Evolutionary conservation across 768 basidiomycete species (phyloP), one percentile per base, ranked within the genome.

Genomic region (Rossbeevera mucosa): DNA sequence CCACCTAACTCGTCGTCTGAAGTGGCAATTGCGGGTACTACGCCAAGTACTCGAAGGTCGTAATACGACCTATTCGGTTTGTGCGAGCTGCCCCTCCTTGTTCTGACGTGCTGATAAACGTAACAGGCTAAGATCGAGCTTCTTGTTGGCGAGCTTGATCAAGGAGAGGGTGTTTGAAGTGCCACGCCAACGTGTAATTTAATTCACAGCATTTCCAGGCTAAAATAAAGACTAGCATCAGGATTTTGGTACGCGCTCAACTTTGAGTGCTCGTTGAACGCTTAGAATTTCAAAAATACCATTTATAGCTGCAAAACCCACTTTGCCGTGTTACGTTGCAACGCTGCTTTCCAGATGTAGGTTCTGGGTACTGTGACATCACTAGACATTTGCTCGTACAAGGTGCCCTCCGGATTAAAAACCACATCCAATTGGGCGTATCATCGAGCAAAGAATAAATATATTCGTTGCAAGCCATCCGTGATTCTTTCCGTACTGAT

Each of bases 321-420:
- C n/a, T n/a, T n/a, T n/a, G n/a, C n/a, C n/a, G n/a, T n/a, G n/a
- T n/a, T n/a, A n/a, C n/a, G n/a, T n/a, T n/a, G n/a, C n/a, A n/a
- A n/a, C n/a, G n/a, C n/a, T n/a, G n/a, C n/a, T n/a, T n/a, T n/a
- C n/a, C n/a, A n/a, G n/a, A n/a, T n/a, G n/a, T n/a, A n/a, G 24
- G 21, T 31, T 13, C 12, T 30, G 20, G 20, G 16, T 18, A 41
- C 33, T 42, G 5, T 48, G n/a, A n/a, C 38, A 28, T 11, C 44
- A 21, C 21, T 3, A 7, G 28, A 47, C 24, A 18, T 46, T 64
- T 79, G 88, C 87, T 85, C 74, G 80, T 82, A 83, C 29, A 84
- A 87, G 86, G 86, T 88, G 85, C 86, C 84, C 65, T 71, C 60
- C 78, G 78, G 81, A 79, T 73, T 55, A 64, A 75, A 86, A 76